Evolutionary conservation across 495 filamentous ascomycete species (phyloP).

Genomic region (Aspergillus baeticus): DNA sequence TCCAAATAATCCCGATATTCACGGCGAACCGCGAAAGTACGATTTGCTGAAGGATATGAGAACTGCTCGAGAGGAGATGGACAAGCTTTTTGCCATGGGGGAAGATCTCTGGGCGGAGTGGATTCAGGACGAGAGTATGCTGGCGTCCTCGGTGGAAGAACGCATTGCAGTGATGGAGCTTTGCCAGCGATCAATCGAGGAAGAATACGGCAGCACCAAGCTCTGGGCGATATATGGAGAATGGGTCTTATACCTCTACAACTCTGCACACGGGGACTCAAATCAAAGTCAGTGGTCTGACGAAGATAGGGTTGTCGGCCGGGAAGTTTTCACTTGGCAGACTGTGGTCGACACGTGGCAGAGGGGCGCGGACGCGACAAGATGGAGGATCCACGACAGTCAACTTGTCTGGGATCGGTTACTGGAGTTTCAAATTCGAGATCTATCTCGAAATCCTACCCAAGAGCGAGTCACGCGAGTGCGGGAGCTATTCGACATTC

Average conservation of each 20-base stretch:
- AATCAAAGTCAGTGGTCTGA: conserved; percentile 64
- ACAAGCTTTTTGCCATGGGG: conserved; percentile 63
- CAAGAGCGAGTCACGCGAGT: conserved; percentile 63
- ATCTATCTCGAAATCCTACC: conserved; percentile 56
- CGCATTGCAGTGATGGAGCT: conserved; percentile 78
- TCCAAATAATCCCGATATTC: conserved; percentile 44
- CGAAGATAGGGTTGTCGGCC: conserved; percentile 72
- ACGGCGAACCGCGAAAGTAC: conserved; percentile 49
- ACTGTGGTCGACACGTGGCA: conserved; percentile 76
- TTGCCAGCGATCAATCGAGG: conserved; percentile 73
- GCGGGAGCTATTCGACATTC: conserved; percentile 65
- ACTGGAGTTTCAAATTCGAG: conserved; percentile 57
- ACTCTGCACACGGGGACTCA: conserved; percentile 55
- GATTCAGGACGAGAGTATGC: conserved; percentile 61
- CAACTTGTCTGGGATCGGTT: conserved; percentile 87
- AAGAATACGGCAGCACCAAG: conserved; percentile 79
- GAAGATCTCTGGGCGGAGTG: conserved; percentile 65
- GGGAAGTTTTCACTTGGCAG: conserved; percentile 78
- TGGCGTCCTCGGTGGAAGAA: conserved; percentile 61
- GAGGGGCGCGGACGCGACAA: conserved; percentile 71
- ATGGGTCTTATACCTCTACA: conserved; percentile 76
- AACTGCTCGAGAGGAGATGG: conserved; percentile 64
- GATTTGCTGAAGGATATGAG: conserved; percentile 62
- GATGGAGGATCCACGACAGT: conserved; percentile 81
- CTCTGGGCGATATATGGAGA: conserved; percentile 89